These are phyloP conservation scores for Neofusicoccum cordaticola DNA, from an alignment of 2,329 filamentous ascomycete genomes.

Conservation along the genomic window DNA sequence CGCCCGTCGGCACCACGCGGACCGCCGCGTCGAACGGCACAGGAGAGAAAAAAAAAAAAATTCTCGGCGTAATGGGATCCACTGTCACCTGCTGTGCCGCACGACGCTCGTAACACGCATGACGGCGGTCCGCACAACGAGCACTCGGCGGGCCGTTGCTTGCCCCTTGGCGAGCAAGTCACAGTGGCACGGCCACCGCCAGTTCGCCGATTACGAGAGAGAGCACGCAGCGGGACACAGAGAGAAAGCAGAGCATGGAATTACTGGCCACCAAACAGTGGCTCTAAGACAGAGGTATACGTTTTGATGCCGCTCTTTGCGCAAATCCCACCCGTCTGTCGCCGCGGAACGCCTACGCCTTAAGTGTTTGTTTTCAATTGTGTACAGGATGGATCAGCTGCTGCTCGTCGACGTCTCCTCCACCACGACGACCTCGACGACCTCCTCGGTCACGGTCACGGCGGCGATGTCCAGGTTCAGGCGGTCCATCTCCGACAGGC, in stretches of 20 bases:
- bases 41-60: background rate
- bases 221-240: no score
- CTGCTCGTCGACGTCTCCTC: background rate
- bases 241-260: no score
- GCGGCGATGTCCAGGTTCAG: background rate
- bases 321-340: background rate
- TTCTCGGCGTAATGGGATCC: no score
- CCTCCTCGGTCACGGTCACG: slow-evolving; percentile 9
- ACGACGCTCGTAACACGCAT: no score
- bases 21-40: background rate
- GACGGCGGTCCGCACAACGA: no score
- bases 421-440: background rate
- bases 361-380: background rate
- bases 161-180: no score
- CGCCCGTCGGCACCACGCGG: no score
- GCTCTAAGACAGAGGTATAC: background rate
- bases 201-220: no score
- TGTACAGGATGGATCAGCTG: background rate
- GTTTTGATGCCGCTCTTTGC: background rate
- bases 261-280: no score
- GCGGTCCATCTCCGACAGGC: background rate
- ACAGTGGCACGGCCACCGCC: no score
- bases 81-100: no score
- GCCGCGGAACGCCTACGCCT: background rate
- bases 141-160: no score